These are phyloP conservation scores for Paraphaeosphaeria minitans DNA, from an alignment of 2,329 filamentous ascomycete genomes.

Conservation along the genomic window DNA sequence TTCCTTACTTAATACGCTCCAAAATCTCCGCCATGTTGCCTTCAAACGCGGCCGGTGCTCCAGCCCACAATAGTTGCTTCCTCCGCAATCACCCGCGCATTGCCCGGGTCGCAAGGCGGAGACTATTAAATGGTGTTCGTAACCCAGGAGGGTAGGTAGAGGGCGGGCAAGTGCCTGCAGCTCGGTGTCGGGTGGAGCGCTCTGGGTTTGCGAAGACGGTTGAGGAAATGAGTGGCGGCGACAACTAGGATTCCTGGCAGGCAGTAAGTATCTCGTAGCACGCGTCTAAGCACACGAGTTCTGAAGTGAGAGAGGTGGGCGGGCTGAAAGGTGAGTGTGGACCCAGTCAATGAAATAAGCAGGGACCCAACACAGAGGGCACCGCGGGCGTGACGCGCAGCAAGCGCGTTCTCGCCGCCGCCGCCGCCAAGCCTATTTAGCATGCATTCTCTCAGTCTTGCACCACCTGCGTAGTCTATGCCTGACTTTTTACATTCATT, in stretches of 20 bases:
- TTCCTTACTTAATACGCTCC: constrained; percentile 42
- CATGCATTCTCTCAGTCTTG: neutral
- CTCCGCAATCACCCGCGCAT: constrained; percentile 19
- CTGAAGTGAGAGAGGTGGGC: neutral
- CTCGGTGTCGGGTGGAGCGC: neutral
- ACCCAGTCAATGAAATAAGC: constrained; percentile 9
- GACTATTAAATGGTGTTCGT: neutral
- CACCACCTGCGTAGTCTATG: neutral
- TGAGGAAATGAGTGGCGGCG: constrained; percentile 1
- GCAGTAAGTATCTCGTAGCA: neutral
- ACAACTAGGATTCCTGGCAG: neutral
- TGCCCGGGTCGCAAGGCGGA: neutral
- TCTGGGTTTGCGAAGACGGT: neutral
- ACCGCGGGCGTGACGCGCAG: constrained; percentile 30
- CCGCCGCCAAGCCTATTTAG: constrained; percentile 12
- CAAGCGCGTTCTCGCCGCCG: constrained; percentile 26
- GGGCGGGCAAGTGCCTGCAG: neutral
- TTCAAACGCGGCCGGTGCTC: constrained; percentile 11
- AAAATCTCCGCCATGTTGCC: constrained; percentile 41
- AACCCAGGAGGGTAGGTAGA: neutral
- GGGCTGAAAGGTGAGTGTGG: neutral
- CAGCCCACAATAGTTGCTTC: constrained; percentile 11
- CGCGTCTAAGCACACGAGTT: too few species aligned
- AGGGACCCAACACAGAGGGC: constrained; percentile 25
- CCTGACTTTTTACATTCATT: neutral